Base-by-base conservation (phyloP, 1,284 basidiomycete genomes). In the Puccinia brachypodii region DNA sequence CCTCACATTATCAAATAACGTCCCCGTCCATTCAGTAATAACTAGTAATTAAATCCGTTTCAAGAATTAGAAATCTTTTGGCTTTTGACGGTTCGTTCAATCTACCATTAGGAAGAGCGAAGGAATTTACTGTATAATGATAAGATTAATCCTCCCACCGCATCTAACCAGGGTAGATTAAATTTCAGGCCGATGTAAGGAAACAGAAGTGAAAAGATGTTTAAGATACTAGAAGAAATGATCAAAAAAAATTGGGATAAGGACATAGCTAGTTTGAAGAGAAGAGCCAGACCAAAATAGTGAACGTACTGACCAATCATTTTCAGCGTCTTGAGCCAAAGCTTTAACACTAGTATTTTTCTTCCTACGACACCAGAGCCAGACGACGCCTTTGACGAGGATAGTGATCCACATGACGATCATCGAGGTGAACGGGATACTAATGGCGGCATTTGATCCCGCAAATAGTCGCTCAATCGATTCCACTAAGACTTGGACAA, bases 181-280 rank as follows among this genome's bases (percentile, higher is more conserved):
- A 85, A 83, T 47, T 83, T 82, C n/a, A 82, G 71, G 36, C 83
- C 85, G 44, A 88, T 60, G 75, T 88, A 87, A 1, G 89, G 89
- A 83, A 90, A 90, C 33, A 89, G 85, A 22, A 90, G 86, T 8
- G 89, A 90, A 84, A 89, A 88, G 36, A 88, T 85, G 85, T 90
- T 90, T 85, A 90, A 88, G 60, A 88, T 88, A 14, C 88, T 87
- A 68, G 3, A 56, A 69, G 22, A 42, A 36, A 68, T 4, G 25
- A 42, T 11, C 7, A 44, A 3, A 69, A 3, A 11, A 40, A 8
- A 38, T 16, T n/a, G 16, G 11, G 19, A 40, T 14, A 25, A 42
- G 38, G n/a, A n/a, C n/a, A n/a, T n/a, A n/a, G n/a, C n/a, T n/a
- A n/a, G n/a, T n/a, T n/a, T n/a, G n/a, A n/a, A n/a, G n/a, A n/a